These are phyloP conservation scores for Epicoccum sorghinum DNA, from an alignment of 2,329 filamentous ascomycete species.

Conservation along the genomic window DNA sequence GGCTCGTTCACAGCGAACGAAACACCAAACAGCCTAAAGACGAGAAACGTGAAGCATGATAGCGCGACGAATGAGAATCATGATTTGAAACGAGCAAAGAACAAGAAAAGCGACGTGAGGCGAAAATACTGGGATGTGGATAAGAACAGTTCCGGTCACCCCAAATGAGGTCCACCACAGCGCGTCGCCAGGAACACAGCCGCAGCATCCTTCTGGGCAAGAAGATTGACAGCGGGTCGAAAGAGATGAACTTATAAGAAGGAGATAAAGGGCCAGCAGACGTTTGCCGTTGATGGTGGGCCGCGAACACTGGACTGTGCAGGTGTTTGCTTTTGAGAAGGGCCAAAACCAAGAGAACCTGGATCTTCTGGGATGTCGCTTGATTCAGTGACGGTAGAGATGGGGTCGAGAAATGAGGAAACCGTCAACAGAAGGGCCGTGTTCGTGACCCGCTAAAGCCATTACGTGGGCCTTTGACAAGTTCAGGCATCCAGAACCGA, in stretches of 20 bases:
- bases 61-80: not conserved
- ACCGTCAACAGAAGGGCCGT: not conserved
- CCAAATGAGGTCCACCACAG: not conserved
- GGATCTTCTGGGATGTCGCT: not conserved
- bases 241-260: not conserved
- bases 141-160: not conserved
- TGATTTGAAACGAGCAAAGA: not conserved
- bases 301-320: not conserved
- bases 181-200: not conserved
- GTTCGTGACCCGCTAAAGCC: not conserved
- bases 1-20: not conserved
- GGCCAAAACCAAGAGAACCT: not conserved
- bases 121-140: not conserved
- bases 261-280: not conserved
- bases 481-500: not conserved
- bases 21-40: not conserved
- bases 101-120: no score
- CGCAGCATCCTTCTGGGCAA: not conserved
- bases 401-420: not conserved
- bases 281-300: not conserved
- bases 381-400: not conserved
- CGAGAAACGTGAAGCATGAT: not conserved
- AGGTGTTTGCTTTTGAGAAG: not conserved
- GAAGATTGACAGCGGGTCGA: slow-evolving; percentile 1
- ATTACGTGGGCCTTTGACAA: not conserved